phyloP scores from a whole-genome alignment of 2,329 filamentous ascomycete species.

The Phaeosphaeria sp. region DNA sequence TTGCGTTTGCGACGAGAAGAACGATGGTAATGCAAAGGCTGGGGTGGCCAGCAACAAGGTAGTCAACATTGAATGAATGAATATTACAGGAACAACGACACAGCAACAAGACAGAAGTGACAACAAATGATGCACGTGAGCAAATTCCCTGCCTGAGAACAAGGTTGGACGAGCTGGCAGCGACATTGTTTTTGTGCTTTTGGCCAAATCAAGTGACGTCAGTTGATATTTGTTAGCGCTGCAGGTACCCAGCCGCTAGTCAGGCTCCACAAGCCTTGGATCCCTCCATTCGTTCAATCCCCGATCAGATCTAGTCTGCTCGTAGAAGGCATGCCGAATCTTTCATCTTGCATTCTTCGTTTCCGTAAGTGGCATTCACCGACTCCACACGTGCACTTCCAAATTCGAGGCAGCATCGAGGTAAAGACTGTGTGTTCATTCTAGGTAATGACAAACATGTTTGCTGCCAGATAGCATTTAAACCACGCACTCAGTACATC shows the following conservation, averaged over 20 bases:
- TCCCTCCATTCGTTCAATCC: not conserved
- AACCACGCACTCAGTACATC: not conserved
- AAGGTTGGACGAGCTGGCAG: not conserved
- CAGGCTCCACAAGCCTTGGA: not conserved
- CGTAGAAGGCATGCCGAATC: not conserved
- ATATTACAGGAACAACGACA: not conserved
- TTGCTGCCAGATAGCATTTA: not conserved
- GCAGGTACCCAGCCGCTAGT: not conserved
- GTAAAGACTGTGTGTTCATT: not conserved
- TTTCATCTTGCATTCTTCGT: too few relatives aligned
- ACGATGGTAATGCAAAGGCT: constrained; percentile 27
- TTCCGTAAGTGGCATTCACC: too few relatives aligned
- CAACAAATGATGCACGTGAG: not conserved
- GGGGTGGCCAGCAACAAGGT: constrained; percentile 26
- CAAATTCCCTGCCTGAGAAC: not conserved
- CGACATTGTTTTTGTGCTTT: not conserved
- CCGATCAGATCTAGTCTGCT: not conserved
- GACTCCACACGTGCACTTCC: too few relatives aligned
- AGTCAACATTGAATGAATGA: constrained; percentile 13
- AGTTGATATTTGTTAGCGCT: not conserved
- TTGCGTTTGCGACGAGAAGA: constrained; percentile 11
- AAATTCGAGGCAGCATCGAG: too few relatives aligned
- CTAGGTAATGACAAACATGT: not conserved
- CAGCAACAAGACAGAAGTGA: not conserved
- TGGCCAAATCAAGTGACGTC: not conserved